Percentiles rank a stretch among this genome's conserved stretches.
Conservation (phyloP, 2,329 filamentous ascomycete genomes). For the Fusarium veterinarium region DNA sequence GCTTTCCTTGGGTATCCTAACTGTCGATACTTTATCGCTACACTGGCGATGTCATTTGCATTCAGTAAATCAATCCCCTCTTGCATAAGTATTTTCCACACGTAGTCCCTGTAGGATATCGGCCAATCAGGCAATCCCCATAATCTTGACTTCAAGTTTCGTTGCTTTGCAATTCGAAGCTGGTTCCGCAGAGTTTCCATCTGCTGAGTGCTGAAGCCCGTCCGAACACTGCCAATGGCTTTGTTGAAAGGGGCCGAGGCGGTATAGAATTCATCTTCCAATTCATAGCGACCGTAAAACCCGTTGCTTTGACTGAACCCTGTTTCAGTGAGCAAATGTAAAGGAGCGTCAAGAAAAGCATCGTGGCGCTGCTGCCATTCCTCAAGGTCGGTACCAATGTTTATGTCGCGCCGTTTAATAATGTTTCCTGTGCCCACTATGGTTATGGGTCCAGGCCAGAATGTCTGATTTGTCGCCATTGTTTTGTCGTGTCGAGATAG, state of each 20-base stretch:
- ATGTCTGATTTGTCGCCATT: background rate
- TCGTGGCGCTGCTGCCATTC: background rate
- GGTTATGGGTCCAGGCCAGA: background rate
- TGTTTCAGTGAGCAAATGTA: background rate
- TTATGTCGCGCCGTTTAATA: background rate
- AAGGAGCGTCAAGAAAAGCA: background rate
- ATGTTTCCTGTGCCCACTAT: background rate
- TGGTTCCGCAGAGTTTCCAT: background rate
- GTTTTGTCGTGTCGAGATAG: background rate
- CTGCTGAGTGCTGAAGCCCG: background rate
- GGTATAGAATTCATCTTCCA: background rate
- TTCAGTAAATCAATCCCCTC: background rate
- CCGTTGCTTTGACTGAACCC: background rate
- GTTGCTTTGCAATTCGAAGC: background rate
- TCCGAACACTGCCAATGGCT: background rate
- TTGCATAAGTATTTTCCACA: background rate
- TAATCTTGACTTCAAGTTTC: background rate
- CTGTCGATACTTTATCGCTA: background rate
- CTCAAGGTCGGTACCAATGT: background rate
- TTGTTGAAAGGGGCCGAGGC: background rate
- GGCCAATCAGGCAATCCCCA: background rate
- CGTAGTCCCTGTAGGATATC: background rate
- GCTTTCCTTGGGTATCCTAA: background rate
- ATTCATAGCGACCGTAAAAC: background rate
- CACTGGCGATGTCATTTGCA: background rate